These are phyloP conservation scores for Nicotiana obtusifolia DNA, from an alignment of 257 asterid species.

Conservation along the genomic window DNA sequence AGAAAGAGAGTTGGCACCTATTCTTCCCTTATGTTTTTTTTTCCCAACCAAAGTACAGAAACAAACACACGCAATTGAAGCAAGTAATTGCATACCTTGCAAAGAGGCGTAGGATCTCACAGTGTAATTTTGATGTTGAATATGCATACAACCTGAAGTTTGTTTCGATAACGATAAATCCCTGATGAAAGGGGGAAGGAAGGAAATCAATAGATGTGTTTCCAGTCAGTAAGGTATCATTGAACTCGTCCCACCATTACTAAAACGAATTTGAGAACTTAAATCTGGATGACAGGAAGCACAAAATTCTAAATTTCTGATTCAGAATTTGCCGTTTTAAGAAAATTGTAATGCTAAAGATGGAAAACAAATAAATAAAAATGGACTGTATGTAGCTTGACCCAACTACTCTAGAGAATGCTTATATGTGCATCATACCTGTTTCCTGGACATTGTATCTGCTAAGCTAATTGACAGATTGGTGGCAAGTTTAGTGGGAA, in stretches of 20 bases:
- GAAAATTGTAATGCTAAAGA: not conserved
- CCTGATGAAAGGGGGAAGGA: constrained; percentile 42
- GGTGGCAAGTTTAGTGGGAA: constrained; percentile 93
- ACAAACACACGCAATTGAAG: not conserved
- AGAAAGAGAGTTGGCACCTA: not conserved
- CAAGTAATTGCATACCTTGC: constrained; percentile 50
- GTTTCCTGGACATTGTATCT: constrained; percentile 78
- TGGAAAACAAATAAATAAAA: not conserved
- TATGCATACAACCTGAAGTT: constrained; percentile 92
- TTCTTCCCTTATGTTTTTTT: not conserved
- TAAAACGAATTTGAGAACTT: not conserved
- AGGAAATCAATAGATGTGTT: not conserved
- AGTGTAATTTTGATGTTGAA: constrained; percentile 83
- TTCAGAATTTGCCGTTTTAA: not conserved
- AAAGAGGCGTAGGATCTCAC: constrained; percentile 89
- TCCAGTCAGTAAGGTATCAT: not conserved
- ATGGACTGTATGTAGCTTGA: not conserved
- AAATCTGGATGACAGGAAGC: constrained; percentile 4
- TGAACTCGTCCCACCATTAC: not conserved
- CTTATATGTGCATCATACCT: constrained; percentile 36
- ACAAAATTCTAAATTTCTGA: not conserved
- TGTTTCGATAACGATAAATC: constrained; percentile 92
- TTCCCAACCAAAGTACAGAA: not conserved
- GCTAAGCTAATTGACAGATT: constrained; percentile 94
- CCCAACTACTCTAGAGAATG: not conserved